Evolutionary conservation across 306 rosid species (phyloP), one percentile per base, ranked within the genome.

Genomic region (Corylus avellana): DNA sequence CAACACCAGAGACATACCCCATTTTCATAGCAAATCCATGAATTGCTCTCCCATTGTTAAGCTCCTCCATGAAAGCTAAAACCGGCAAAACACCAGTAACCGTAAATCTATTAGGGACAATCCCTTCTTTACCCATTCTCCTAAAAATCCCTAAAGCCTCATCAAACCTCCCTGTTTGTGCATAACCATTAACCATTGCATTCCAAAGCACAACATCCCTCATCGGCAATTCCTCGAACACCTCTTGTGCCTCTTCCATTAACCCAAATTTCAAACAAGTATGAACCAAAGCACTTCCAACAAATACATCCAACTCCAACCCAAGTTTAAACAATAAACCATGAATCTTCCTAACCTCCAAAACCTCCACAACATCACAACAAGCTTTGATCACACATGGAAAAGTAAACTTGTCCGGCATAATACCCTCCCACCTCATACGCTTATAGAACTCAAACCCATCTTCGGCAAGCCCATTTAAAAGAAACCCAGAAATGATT

Each of bases 121-220:
- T 70, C 39, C 93, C 87, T 35, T 86, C 86, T 63, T 66, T 69
- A 58, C 77, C 73, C 93, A 94, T 94, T 77, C 74, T 85, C 85
- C 82, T 83, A 78, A 94, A 90, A 73, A 87, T 84, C 77, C 68
- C 79, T 79, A 94, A 72, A 29, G 97, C 97, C 85, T 92, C 90
- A 12, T 90, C 87, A 76, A 88, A 82, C 35, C 64, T 51, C 57
- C 93, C 95, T 81, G 90, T 92, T 80, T 87, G 87, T 2, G 87
- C 85, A 82, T 85, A 86, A 74, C 97, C 97, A 85, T 85, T 92
- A 70, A 94, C 85, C 97, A 94, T 86, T 0, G 98, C 88, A 48
- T 92, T 94, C 97, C 97, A 92, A 35, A 92, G 90, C 81, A 92
- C 98, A 32, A 90, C 89, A 80, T 92, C 98, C 82, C 83, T 90